A percentile compares a stretch with the other conserved stretches of the same genome.
These are phyloP conservation scores for Hanseniaspora jakobsenii DNA, from an alignment of 805 yeast genomes.

Conservation along the genomic window DNA sequence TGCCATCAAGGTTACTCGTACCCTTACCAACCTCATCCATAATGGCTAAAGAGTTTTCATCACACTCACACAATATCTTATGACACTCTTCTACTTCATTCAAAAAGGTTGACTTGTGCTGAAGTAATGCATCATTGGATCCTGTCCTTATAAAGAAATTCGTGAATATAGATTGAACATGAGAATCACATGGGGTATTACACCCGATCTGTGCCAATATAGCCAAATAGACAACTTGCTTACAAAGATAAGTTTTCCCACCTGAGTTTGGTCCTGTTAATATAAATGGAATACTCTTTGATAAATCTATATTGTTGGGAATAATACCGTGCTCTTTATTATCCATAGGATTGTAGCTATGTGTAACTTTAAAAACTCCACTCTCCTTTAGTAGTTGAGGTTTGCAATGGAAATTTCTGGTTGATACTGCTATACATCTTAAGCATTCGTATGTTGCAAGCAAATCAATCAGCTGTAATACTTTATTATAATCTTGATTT, in stretches of 20 bases:
- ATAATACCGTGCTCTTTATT: conserved; percentile 42
- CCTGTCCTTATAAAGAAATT: conserved; percentile 57
- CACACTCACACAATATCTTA: conserved; percentile 68
- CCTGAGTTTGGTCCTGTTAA: conserved; percentile 88
- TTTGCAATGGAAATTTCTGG: conserved; percentile 34
- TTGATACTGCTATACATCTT: conserved; percentile 46
- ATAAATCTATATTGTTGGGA: conserved; percentile 51
- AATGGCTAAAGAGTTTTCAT: conserved; percentile 56
- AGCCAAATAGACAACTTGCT: conserved; percentile 57
- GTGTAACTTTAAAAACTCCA: conserved; percentile 37
- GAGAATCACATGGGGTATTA: conserved; percentile 54
- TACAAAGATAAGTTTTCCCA: conserved; percentile 67
- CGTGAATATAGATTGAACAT: conserved; percentile 56
- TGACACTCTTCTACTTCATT: conserved; percentile 95
- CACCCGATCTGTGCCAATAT: conserved; percentile 72
- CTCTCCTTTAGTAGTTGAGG: conserved; percentile 38
- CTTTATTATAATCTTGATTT: conserved; percentile 27
- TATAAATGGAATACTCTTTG: conserved; percentile 42
- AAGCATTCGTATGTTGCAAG: conserved; percentile 55
- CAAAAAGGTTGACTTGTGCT: conserved; percentile 78
- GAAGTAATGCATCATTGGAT: conserved; percentile 63
- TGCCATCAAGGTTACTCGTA: conserved; percentile 71
- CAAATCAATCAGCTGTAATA: conserved; percentile 35
- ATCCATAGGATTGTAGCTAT: conserved; percentile 53
- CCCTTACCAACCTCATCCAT: conserved; percentile 96